Percentiles rank a stretch among this genome's conserved stretches.
Conservation (phyloP, 2,329 filamentous ascomycete species). For the Trichoderma semiorbis region DNA sequence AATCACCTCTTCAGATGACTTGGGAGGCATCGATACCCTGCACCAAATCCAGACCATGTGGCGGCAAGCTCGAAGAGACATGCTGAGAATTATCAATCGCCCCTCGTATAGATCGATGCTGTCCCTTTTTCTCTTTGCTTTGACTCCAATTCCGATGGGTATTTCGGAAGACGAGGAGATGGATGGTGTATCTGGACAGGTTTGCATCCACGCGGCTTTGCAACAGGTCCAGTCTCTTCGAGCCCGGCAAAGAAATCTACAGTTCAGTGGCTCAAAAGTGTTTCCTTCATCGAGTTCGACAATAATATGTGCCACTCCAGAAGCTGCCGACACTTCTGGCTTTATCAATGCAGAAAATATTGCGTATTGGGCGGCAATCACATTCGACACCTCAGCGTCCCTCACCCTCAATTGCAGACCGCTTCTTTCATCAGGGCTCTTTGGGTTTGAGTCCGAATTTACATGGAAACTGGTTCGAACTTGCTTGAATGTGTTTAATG, state of each 20-base stretch:
- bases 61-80: not conserved
- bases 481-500: conserved; percentile 1
- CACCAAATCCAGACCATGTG: not conserved
- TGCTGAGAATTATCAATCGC: not conserved
- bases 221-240: not conserved
- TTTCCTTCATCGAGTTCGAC: not conserved
- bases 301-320: not conserved
- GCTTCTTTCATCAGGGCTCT: not conserved
- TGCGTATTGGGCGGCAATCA: not conserved
- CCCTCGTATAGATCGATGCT: not conserved
- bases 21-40: not conserved
- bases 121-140: not conserved
- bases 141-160: not conserved
- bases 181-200: not conserved
- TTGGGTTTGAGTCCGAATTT: not conserved
- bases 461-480: not conserved
- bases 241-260: not conserved
- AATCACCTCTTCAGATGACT: conserved; percentile 1
- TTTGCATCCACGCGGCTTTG: not conserved
- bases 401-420: conserved; percentile 1
- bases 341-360: not conserved
- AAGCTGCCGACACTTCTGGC: not conserved
- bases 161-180: not conserved
- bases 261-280: conserved; percentile 5
- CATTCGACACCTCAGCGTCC: not conserved